Evolutionary conservation across 1,284 basidiomycete species (phyloP), one percentile per base, ranked within the genome.

Genomic region (Rhodofomes roseus): DNA sequence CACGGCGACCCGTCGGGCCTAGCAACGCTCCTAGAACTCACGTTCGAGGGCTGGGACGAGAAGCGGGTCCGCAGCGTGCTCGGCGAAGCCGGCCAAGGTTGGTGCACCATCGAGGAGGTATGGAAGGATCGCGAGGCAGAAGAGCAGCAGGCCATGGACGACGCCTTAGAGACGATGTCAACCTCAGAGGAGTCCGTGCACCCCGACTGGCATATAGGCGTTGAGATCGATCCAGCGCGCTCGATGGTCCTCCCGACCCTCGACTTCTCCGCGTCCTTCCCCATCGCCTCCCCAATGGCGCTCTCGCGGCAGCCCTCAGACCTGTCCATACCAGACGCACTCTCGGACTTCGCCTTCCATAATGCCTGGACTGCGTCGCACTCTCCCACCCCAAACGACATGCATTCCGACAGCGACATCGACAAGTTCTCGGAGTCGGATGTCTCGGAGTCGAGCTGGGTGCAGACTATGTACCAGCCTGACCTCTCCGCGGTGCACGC

Each of bases 91-190:
- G 82, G 85, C 20, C 81, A 77, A 4, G 86, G 85, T 0, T 92
- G 90, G 89, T 92, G 88, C 73, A 76, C 79, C 0, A 69, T 91
- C 12, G 83, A 89, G 67, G 88, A 90, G 71, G 74, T 79, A 1
- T 62, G 70, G 57, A 69, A 72, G 31, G 73, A 73, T n/a, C 78
- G 78, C 7, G 74, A 73, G 2, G 70, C 70, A 40, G 66, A 63
- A 14, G 71, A 72, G 34, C 50, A 61, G 2, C 65, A 66, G n/a
- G 63, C 64, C 25, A 65, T 72, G 61, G 74, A 75, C 40, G 71
- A 70, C 0, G 64, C 65, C 0, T 58, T 73, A 31, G 71, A 71
- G 18, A 62, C 69, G 4, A 60, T 74, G 52, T 70, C 65, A 57
- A 16, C 37, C 46, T 48, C 25, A 29, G 58, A 55, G 59, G 29